phyloP scores from a whole-genome alignment of 768 basidiomycete genomes.

The Psilocybe cubensis region DNA sequence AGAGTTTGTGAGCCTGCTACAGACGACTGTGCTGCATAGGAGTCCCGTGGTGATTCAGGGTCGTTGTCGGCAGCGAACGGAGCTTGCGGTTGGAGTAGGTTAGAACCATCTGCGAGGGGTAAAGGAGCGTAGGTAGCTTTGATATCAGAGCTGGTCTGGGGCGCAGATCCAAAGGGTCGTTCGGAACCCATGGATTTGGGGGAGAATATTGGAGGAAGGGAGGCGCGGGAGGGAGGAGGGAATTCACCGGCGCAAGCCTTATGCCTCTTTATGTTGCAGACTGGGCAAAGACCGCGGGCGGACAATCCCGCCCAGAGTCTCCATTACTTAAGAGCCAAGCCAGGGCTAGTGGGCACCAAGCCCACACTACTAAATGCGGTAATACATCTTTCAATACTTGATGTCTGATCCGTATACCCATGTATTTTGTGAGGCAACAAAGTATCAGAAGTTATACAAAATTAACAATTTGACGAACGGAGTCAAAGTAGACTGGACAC shows the following conservation, averaged over 20 bases:
- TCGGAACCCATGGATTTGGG: neutral
- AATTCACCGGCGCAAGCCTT: neutral
- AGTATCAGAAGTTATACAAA: no score
- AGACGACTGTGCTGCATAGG: conserved; percentile 6
- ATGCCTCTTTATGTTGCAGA: neutral
- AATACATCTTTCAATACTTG: no score
- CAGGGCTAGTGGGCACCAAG: neutral
- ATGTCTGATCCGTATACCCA: no score
- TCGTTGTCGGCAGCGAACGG: conserved; percentile 5
- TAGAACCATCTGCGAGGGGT: conserved; percentile 17
- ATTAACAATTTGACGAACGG: no score
- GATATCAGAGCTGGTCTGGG: conserved; percentile 10
- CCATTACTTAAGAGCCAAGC: neutral
- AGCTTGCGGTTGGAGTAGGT: conserved; percentile 21
- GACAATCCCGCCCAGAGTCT: neutral
- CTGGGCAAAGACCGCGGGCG: neutral
- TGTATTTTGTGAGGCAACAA: no score
- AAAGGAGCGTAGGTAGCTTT: conserved; percentile 23
- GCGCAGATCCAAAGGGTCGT: conserved; percentile 2
- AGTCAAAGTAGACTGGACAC: no score
- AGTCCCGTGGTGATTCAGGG: conserved; percentile 21
- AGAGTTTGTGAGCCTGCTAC: neutral
- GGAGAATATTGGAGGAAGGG: neutral
- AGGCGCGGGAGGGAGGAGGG: neutral
- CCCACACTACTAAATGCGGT: no score